phyloP scores from a whole-genome alignment of 306 rosid genomes.

The Cucumis melo region DNA sequence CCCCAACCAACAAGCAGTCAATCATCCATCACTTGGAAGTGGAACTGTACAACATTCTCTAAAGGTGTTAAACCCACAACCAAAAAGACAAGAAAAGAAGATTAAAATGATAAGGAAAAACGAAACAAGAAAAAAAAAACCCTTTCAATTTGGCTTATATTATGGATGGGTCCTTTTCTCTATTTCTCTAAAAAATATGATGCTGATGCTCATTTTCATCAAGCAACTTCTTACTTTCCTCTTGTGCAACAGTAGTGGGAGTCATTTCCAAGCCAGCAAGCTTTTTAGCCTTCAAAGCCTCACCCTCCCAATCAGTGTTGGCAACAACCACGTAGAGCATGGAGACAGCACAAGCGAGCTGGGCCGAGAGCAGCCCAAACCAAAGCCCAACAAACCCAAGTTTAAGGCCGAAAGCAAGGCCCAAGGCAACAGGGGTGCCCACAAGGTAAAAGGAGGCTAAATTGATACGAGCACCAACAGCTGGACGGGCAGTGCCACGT shows the following conservation, averaged over 20 bases:
- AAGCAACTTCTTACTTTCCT: conserved; percentile 34
- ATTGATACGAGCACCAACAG: conserved; percentile 53
- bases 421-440: conserved; percentile 80
- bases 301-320: conserved; percentile 77
- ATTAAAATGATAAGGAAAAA: not conserved
- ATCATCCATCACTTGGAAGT: not conserved
- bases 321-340: conserved; percentile 48
- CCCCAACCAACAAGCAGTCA: not conserved
- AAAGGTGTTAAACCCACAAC: too few relatives aligned
- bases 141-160: too few relatives aligned
- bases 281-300: conserved; percentile 61
- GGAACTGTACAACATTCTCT: not conserved
- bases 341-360: conserved; percentile 61
- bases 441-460: conserved; percentile 60
- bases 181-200: conserved; percentile 19
- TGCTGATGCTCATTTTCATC: conserved; percentile 18
- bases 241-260: conserved; percentile 3
- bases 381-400: conserved; percentile 81
- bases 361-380: conserved; percentile 84
- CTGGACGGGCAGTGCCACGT: conserved; percentile 73
- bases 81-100: not conserved
- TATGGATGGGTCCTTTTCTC: not conserved
- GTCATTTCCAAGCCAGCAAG: conserved; percentile 34
- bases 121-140: too few relatives aligned
- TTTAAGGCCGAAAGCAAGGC: conserved; percentile 56